phyloP scores from a whole-genome alignment of 2,329 filamentous ascomycete species.

The Pyricularia pennisetigena region DNA sequence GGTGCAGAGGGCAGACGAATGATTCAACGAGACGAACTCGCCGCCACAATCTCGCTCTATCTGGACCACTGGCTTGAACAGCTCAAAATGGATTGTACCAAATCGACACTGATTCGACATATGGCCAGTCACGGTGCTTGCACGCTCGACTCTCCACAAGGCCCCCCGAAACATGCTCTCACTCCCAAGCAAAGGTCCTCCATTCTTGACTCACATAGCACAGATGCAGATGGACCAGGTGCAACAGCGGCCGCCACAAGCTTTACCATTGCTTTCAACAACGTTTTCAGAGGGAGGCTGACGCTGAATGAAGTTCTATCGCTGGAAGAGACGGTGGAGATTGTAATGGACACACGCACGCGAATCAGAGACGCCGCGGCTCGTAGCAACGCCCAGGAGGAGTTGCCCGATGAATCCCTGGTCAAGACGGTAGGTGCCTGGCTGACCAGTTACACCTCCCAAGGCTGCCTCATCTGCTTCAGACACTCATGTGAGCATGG shows the following conservation, averaged over 20 bases:
- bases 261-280: conserved; percentile 48
- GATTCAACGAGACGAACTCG: conserved; percentile 40
- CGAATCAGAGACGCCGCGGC: conserved; percentile 34
- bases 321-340: conserved; percentile 43
- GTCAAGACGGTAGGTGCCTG: conserved; percentile 31
- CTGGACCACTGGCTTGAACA: conserved; percentile 42
- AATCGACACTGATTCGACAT: conserved; percentile 40
- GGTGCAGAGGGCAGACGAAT: neutral
- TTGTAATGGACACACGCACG: conserved; percentile 42
- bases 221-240: conserved; percentile 28
- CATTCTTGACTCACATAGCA: conserved; percentile 36
- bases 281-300: conserved; percentile 39
- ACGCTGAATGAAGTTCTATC: conserved; percentile 41
- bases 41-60: conserved; percentile 40
- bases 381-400: conserved; percentile 23
- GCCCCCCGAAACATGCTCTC: conserved; percentile 18
- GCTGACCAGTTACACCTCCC: conserved; percentile 42
- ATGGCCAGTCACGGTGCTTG: conserved; percentile 31
- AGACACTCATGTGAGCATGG: conserved; percentile 53
- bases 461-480: conserved; percentile 50
- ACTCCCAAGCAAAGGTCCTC: conserved; percentile 45
- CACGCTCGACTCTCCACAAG: conserved; percentile 12
- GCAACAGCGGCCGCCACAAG: conserved; percentile 32
- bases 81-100: conserved; percentile 40
- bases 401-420: conserved; percentile 25